Conservation (phyloP, 1,284 basidiomycete species). For the Abortiporus biennis region DNA sequence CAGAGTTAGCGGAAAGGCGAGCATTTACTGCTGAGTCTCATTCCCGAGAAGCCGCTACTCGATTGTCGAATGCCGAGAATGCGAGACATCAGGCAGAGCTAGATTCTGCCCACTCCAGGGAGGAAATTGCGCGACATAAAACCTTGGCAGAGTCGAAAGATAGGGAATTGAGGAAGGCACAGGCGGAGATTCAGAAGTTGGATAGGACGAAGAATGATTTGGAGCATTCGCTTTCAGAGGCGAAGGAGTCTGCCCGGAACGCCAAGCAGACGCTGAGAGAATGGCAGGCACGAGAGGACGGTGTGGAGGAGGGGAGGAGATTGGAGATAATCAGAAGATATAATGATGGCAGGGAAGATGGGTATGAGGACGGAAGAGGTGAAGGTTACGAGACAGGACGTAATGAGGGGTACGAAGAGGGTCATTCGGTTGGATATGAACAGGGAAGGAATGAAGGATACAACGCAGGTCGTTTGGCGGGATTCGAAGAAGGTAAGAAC, state of each 20-base stretch:
- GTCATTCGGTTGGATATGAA: conserved; percentile 40
- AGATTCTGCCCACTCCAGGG: conserved; percentile 36
- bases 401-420: conserved; percentile 33
- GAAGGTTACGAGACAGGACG: conserved; percentile 31
- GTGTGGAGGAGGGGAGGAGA: conserved; percentile 34
- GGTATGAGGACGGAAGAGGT: conserved; percentile 33
- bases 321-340: conserved; percentile 32
- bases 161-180: conserved; percentile 38
- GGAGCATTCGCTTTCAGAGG: conserved; percentile 39
- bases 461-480: conserved; percentile 35
- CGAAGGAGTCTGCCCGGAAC: conserved; percentile 39
- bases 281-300: conserved; percentile 40
- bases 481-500: conserved; percentile 33
- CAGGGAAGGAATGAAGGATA: conserved; percentile 40
- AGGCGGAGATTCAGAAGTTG: conserved; percentile 34
- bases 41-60: conserved; percentile 34
- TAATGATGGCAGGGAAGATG: conserved; percentile 36
- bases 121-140: conserved; percentile 43
- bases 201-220: conserved; percentile 41
- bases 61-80: conserved; percentile 36
- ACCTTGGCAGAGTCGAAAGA: conserved; percentile 44
- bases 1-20: conserved; percentile 43
- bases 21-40: conserved; percentile 48
- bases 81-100: conserved; percentile 40
- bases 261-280: conserved; percentile 43